Evolutionary conservation across 2,329 filamentous ascomycete genomes (phyloP).

Genomic region (Fusarium pininemorale): DNA sequence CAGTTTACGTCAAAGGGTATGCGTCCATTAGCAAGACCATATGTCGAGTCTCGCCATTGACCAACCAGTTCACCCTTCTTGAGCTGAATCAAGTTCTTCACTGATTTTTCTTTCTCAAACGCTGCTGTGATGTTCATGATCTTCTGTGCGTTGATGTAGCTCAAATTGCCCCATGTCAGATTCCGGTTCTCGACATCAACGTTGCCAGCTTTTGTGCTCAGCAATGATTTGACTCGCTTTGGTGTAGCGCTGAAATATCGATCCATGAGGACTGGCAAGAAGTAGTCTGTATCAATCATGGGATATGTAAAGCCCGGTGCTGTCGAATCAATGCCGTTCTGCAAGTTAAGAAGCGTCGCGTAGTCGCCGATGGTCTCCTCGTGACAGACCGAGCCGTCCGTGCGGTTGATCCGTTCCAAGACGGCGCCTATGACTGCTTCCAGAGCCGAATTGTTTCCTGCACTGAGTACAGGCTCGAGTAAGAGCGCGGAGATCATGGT

Average conservation of each 20-base stretch:
- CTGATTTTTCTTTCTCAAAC: conserved; percentile 62
- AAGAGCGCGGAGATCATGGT: conserved; percentile 69
- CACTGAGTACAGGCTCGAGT: conserved; percentile 65
- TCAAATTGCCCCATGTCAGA: conserved; percentile 62
- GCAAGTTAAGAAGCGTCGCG: conserved; percentile 66
- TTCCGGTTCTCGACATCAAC: conserved; percentile 58
- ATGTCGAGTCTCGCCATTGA: conserved; percentile 70
- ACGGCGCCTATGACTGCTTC: conserved; percentile 70
- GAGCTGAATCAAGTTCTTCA: conserved; percentile 66
- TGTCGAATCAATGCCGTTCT: conserved; percentile 61
- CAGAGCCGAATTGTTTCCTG: conserved; percentile 62
- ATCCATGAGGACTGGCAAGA: conserved; percentile 65
- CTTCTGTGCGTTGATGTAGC: conserved; percentile 62
- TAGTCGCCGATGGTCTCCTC: conserved; percentile 74
- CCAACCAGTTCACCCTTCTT: conserved; percentile 64
- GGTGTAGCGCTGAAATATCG: conserved; percentile 62
- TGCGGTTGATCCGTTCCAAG: conserved; percentile 67
- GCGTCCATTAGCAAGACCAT: conserved; percentile 67
- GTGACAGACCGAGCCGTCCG: conserved; percentile 69
- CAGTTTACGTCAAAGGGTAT: conserved; percentile 75
- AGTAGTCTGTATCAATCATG: conserved; percentile 72
- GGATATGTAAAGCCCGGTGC: conserved; percentile 66
- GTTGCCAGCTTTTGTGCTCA: conserved; percentile 56
- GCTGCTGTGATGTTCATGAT: conserved; percentile 65
- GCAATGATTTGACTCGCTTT: conserved; percentile 50